These are phyloP conservation scores for Kwoniella mangroviensis DNA, from an alignment of 768 basidiomycete species.

Conservation along the genomic window DNA sequence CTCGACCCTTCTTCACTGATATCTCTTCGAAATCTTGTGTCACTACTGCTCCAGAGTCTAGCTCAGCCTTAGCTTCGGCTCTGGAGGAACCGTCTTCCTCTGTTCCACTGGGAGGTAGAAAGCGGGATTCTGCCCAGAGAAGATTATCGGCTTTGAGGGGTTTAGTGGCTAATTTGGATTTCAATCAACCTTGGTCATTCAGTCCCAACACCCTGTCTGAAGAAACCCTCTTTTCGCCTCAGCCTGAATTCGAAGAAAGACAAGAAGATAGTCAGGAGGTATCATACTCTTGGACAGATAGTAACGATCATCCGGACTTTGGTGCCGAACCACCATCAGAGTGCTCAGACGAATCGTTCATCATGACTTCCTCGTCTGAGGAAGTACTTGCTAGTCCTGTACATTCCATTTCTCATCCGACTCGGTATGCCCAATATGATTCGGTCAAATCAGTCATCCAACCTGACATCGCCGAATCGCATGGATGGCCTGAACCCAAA, in stretches of 20 bases:
- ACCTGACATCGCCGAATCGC: constrained; percentile 20
- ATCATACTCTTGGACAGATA: constrained; percentile 27
- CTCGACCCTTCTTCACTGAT: constrained; percentile 23
- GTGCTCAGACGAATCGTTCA: constrained; percentile 16
- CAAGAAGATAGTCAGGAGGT: constrained; percentile 13
- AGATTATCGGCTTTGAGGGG: constrained; percentile 44
- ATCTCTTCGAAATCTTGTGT: neutral
- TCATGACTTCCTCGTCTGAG: constrained; percentile 17
- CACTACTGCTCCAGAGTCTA: neutral
- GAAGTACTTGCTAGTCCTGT: constrained; percentile 12
- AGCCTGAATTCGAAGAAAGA: neutral
- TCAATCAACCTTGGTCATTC: constrained; percentile 45
- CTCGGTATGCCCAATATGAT: neutral
- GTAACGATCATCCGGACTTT: constrained; percentile 5
- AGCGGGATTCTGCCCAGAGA: constrained; percentile 47
- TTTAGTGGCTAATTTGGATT: constrained; percentile 48
- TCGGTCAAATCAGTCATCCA: constrained; percentile 8
- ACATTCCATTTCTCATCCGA: constrained; percentile 11
- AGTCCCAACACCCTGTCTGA: constrained; percentile 10
- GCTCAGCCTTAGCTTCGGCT: constrained; percentile 7
- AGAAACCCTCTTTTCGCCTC: constrained; percentile 19
- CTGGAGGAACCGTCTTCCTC: constrained; percentile 4
- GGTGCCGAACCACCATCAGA: neutral
- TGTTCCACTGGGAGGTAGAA: constrained; percentile 25
- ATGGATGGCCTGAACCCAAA: constrained; percentile 28